phyloP scores from a whole-genome alignment of 2,329 filamentous ascomycete species.

The Fusarium citri region DNA sequence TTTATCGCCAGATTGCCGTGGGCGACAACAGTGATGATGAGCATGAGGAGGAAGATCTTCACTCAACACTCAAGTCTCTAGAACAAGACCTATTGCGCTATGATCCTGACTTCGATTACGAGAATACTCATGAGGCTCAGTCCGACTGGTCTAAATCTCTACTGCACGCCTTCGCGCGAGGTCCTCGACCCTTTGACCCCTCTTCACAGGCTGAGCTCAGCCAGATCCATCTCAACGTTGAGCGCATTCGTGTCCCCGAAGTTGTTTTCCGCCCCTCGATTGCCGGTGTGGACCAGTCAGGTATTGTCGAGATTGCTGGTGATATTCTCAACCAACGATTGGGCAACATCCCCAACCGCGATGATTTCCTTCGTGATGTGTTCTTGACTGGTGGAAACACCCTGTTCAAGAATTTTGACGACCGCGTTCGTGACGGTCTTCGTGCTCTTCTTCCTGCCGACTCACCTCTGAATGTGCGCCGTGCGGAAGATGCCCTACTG shows the following conservation, averaged over 20 bases:
- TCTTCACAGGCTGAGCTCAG: constrained; percentile 82
- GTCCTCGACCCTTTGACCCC: constrained; percentile 85
- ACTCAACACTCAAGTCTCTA: constrained; percentile 76
- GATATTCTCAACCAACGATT: constrained; percentile 91
- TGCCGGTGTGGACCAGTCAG: constrained; percentile 91
- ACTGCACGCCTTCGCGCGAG: constrained; percentile 89
- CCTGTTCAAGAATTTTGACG: constrained; percentile 87
- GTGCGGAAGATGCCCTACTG: constrained; percentile 79
- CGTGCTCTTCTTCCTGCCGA: constrained; percentile 77
- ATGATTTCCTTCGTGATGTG: constrained; percentile 83
- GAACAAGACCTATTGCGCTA: constrained; percentile 88
- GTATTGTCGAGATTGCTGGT: constrained; percentile 89
- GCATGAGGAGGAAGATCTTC: constrained; percentile 91
- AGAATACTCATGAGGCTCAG: constrained; percentile 91
- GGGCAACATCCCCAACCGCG: constrained; percentile 64
- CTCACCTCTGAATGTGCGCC: constrained; percentile 74
- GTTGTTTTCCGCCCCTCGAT: constrained; percentile 93
- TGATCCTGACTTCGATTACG: constrained; percentile 89
- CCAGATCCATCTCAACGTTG: constrained; percentile 95
- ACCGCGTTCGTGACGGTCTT: constrained; percentile 79
- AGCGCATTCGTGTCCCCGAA: constrained; percentile 93
- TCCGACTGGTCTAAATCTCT: constrained; percentile 95
- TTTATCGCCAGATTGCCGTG: constrained; percentile 92
- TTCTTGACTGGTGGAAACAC: constrained; percentile 97
- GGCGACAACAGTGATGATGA: constrained; percentile 86